phyloP scores from a whole-genome alignment of 2,329 filamentous ascomycete genomes.

The Penicillium sp. region DNA sequence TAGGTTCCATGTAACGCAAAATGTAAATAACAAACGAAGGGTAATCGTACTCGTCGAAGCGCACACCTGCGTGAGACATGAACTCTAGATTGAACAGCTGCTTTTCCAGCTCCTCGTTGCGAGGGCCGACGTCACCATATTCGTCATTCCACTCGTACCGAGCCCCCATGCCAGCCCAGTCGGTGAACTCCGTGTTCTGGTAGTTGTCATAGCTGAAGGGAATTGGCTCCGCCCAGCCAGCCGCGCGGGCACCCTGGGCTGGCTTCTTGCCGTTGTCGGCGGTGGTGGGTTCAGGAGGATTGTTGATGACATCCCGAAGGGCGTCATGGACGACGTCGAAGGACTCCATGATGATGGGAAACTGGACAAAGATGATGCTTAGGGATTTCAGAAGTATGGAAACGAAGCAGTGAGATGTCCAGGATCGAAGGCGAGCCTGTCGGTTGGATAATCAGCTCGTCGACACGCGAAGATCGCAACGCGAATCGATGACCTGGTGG shows the following conservation, averaged over 20 bases:
- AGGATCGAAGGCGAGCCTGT: neutral
- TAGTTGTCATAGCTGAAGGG: conserved; percentile 43
- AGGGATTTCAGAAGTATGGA: neutral
- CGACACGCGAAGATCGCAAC: neutral
- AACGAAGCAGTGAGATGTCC: neutral
- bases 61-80: conserved; percentile 58
- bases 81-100: conserved; percentile 68
- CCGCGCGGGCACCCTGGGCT: conserved; percentile 36
- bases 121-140: conserved; percentile 80
- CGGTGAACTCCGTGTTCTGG: conserved; percentile 29
- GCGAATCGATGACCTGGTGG: neutral
- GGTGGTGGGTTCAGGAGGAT: neutral
- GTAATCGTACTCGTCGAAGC: conserved; percentile 62
- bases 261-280: conserved; percentile 21
- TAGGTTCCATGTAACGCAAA: neutral
- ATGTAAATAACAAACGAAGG: neutral
- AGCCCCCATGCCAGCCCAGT: conserved; percentile 59
- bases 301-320: neutral
- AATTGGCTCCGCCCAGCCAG: conserved; percentile 42
- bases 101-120: conserved; percentile 68
- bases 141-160: conserved; percentile 86
- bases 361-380: too few species aligned
- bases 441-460: neutral
- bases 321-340: neutral
- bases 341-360: neutral